phyloP scores from a whole-genome alignment of 345 rosid genomes.

The Citrus maxima region DNA sequence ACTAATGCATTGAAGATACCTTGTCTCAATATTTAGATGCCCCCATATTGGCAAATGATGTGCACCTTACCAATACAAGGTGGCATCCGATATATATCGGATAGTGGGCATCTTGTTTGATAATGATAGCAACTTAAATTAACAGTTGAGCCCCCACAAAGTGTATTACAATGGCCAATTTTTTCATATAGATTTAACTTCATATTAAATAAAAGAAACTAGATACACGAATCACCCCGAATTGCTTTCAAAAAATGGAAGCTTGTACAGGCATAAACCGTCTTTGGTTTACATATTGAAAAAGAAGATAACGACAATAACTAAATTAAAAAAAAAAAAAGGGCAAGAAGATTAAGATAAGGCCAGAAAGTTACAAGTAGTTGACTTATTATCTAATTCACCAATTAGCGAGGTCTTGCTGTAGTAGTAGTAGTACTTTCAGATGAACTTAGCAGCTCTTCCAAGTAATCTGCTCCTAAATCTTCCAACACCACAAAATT shows the following conservation, averaged over 20 bases:
- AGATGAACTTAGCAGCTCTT: conserved; percentile 51
- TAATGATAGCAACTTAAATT: not conserved
- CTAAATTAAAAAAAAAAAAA: not conserved
- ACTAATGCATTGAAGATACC: no score
- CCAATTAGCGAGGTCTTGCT: conserved; percentile 21
- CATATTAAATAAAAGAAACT: not conserved
- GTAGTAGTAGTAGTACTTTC: conserved; percentile 2
- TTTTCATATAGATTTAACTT: not conserved
- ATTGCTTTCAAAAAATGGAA: conserved; percentile 2
- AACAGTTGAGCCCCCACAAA: not conserved
- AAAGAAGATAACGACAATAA: not conserved
- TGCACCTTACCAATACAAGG: not conserved
- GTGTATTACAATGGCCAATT: not conserved
- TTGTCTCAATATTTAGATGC: no score
- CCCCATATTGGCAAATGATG: not conserved
- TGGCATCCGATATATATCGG: not conserved
- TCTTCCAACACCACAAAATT: conserved; percentile 74
- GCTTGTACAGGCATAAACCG: not conserved
- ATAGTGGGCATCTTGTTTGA: not conserved
- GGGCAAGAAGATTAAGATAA: not conserved
- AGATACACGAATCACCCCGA: not conserved
- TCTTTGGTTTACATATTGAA: not conserved
- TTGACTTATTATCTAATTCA: conserved; percentile 13
- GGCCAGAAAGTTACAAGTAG: not conserved
- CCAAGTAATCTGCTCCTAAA: conserved; percentile 74